Evolutionary conservation across 805 yeast species (phyloP), one percentile per base, ranked within the genome.

Genomic region (Candida koratica): DNA sequence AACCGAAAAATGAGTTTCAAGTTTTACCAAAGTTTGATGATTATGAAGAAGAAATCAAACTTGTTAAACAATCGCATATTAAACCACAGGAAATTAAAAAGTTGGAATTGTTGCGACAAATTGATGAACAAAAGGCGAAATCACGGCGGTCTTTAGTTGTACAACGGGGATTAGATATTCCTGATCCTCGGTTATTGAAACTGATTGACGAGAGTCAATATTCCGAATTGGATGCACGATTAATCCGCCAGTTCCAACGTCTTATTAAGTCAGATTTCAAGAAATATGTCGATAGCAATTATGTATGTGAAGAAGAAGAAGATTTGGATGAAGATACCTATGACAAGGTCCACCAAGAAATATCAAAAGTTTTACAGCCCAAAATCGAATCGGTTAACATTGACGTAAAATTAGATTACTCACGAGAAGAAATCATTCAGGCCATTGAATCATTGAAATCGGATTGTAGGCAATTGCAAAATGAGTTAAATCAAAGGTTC

Each of bases 111-210:
- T 44, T 50, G 12, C 48, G 51, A 25, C 50, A 50, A 39, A 46
- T 55, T 4, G 58, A 53, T 7, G 58, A 51, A 15, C 59, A 59
- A 36, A 49, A 49, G 37, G 52, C 60, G 4, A 53, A 51, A 23
- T 44, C 59, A 6, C 52, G 76, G 25, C 48, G 76, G 32, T 71
- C 82, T 0, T 67, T 60, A 39, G 79, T 62, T 1, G 53, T 75
- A 1, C 75, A 71, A 46, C 52, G 55, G 33, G 71, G 63, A 0
- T 57, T 78, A 6, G 60, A 64, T 0, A 58, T 72, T 10, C 78
- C 77, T 1, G 32, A 59, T 30, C 61, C 58, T 1, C 32, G 10
- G n/a, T 34, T 25, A 5, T 22, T 43, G 6, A 43, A 37, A 20
- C 11, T 14, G 6, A 6, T 29, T 4, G 39, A 39, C 8, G 5